phyloP scores from a whole-genome alignment of 129 eudicot species.

The Lactuca saligna region DNA sequence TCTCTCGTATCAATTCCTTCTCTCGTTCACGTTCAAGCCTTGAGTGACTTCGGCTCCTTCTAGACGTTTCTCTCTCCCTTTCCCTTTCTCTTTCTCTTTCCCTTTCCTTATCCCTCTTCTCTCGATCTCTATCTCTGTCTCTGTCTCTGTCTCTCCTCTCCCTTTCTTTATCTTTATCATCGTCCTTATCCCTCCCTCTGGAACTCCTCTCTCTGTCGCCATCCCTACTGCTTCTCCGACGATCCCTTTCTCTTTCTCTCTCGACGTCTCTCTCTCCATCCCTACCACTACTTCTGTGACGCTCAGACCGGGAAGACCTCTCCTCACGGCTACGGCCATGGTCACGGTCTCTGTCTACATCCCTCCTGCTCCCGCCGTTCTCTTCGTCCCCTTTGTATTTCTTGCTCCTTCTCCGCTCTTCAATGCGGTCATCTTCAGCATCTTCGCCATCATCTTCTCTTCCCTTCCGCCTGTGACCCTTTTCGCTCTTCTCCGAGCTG shows the following conservation, averaged over 20 bases:
- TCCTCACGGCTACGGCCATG: slow-evolving; percentile 32
- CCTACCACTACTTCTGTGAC: slow-evolving; percentile 30
- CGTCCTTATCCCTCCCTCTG: slow-evolving; percentile 28
- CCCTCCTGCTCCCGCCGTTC: slow-evolving; percentile 40
- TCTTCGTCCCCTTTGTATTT: slow-evolving; percentile 46
- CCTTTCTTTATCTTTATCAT: slow-evolving; percentile 6
- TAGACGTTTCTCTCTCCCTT: slow-evolving; percentile 25
- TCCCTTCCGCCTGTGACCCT: slow-evolving; percentile 44
- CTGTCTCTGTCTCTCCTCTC: slow-evolving; percentile 33
- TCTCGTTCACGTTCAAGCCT: slow-evolving; percentile 55
- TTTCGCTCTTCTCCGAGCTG: slow-evolving; percentile 48
- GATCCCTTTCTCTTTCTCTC: slow-evolving; percentile 34
- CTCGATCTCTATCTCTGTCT: slow-evolving; percentile 16
- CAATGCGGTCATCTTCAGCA: slow-evolving; percentile 40
- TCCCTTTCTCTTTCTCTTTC: slow-evolving; percentile 28
- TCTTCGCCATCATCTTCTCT: slow-evolving; percentile 38
- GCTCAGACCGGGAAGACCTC: slow-evolving; percentile 43
- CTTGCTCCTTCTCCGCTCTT: slow-evolving; percentile 41
- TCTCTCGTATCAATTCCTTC: slow-evolving; percentile 45
- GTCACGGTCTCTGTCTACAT: background rate
- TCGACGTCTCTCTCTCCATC: slow-evolving; percentile 38
- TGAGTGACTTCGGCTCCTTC: slow-evolving; percentile 47
- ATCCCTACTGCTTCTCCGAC: slow-evolving; percentile 42
- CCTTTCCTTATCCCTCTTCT: slow-evolving; percentile 31
- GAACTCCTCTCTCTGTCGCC: slow-evolving; percentile 40